Base-by-base conservation (phyloP, 345 rosid species). In the Abelmoschus esculentus region DNA sequence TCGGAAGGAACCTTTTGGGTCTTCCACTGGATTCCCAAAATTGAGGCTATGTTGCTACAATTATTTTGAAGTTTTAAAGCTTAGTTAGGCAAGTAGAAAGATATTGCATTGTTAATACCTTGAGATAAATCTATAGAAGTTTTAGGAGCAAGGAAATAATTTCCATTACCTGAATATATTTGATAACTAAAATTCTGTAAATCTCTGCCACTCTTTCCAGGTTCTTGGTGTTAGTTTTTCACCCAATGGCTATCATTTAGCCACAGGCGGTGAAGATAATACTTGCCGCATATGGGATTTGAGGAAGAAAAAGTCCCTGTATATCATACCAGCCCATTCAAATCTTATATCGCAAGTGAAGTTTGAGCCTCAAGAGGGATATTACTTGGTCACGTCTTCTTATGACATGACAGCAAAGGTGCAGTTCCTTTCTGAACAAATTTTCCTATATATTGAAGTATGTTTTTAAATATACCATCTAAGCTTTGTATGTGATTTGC, bases 291-390 rank as follows among this genome's bases (percentile, higher is more conserved):
- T 96, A 72, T 95, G 97, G 98, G 99, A 95, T 80, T 81, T 95
- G 57, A 87, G 98, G 82, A 90, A 90, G 93, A 88, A 86, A 67
- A 91, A 76, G 76, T 84, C 97, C 7, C 65, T 95, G 46, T 95
- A 91, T 62, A 66, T 72, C 29, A 96, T 90, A 76, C 99, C 96
- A 56, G 95, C 99, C n/a, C 99, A 92, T 78, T 79, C 97, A 6
- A 96, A 96, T 80, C 95, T 90, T 10, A 72, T 95, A 79, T 91
- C 99, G 47, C 89, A 90, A 84, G 90, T 91, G 69, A 91, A 90
- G 72, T 95, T 80, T 75, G 99, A 95, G 85, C 93, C 99, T 72
- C 97, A 92, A 78, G 98, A 91, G 79, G 99, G 99, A 47, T 92
- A 89, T 74, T 90, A 79, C 77, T 75, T 95, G 63, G 93, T 87